These are phyloP conservation scores for Aspergillus flavus DNA, from an alignment of 2,329 filamentous ascomycete genomes.

Conservation along the genomic window DNA sequence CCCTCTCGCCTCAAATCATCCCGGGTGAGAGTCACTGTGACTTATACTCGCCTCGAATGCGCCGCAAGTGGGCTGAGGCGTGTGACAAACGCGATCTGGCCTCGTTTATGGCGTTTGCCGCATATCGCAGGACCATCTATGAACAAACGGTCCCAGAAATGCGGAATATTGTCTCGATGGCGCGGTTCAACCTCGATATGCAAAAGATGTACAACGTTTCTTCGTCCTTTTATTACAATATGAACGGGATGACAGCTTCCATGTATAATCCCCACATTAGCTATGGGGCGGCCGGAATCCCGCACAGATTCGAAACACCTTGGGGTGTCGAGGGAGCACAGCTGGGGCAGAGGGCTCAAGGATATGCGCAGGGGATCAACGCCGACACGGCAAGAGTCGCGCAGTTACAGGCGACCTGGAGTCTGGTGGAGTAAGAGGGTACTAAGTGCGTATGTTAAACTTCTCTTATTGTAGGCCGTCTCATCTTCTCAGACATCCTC, in stretches of 20 bases:
- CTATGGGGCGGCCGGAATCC: background rate
- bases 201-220: background rate
- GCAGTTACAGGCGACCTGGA: background rate
- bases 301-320: background rate
- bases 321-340: conserved; percentile 6
- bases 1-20: background rate
- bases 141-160: background rate
- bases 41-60: background rate
- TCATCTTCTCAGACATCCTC: background rate
- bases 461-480: no score
- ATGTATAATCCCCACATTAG: background rate
- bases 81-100: background rate
- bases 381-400: background rate
- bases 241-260: background rate
- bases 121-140: background rate
- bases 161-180: background rate
- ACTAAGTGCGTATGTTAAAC: background rate
- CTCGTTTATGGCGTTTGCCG: background rate
- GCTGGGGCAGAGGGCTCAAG: background rate
- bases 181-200: background rate
- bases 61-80: background rate
- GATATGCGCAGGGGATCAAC: background rate
- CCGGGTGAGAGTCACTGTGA: background rate
- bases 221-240: background rate
- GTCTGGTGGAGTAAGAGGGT: background rate